These are phyloP conservation scores for Hygrophila difformis DNA, from an alignment of 257 asterid genomes.

Conservation along the genomic window DNA sequence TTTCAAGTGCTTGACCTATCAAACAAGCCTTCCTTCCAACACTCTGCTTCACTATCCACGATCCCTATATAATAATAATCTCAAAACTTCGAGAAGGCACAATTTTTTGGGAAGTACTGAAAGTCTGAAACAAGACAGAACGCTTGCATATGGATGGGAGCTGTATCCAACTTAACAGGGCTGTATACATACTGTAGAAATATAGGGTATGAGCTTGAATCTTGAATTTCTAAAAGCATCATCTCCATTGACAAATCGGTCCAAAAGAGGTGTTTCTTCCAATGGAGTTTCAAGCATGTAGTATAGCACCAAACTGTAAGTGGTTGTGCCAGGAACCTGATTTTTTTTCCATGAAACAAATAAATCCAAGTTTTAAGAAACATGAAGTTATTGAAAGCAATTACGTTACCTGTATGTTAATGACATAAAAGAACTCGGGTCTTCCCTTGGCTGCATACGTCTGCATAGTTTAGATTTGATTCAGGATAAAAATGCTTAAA, in stretches of 20 bases:
- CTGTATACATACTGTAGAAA: conserved; percentile 44
- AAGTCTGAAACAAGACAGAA: no score
- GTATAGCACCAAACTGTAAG: conserved; percentile 52
- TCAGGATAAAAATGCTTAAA: conserved; percentile 1
- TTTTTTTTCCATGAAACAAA: conserved; percentile 8
- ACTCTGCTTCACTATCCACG: conserved; percentile 94
- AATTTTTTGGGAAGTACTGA: background rate
- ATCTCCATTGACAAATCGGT: conserved; percentile 69
- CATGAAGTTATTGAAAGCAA: background rate
- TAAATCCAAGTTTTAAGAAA: background rate
- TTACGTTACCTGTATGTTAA: conserved; percentile 51
- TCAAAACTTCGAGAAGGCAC: background rate
- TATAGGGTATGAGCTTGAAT: conserved; percentile 82
- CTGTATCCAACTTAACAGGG: background rate
- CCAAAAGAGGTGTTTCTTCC: conserved; percentile 57
- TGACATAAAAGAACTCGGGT: conserved; percentile 62
- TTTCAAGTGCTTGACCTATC: conserved; percentile 74
- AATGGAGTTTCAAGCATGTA: conserved; percentile 63
- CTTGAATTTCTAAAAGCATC: conserved; percentile 75
- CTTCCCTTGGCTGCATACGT: conserved; percentile 53
- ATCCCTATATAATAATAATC: conserved; percentile 57
- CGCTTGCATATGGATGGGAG: no score
- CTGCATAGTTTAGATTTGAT: conserved; percentile 27
- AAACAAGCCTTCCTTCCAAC: conserved; percentile 84
- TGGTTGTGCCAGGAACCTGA: conserved; percentile 71